Conservation (phyloP, 768 basidiomycete genomes). For the Amanita jacksonii region DNA sequence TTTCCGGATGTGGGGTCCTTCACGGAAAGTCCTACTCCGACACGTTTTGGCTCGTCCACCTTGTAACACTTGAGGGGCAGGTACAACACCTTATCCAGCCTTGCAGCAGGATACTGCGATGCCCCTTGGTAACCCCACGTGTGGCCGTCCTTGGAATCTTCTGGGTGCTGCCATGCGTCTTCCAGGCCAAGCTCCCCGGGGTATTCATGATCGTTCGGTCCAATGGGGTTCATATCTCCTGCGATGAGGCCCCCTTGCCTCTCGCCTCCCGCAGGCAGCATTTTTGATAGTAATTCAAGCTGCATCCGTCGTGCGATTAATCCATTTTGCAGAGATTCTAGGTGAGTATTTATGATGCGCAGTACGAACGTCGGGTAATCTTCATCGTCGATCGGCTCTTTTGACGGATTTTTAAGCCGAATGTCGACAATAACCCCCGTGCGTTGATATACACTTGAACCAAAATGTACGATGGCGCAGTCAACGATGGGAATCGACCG, state of each 20-base stretch:
- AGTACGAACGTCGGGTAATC: constrained; percentile 35
- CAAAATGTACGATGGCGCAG: constrained; percentile 44
- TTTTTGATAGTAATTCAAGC: constrained; percentile 38
- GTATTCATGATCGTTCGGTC: constrained; percentile 31
- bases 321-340: constrained; percentile 55
- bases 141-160: constrained; percentile 34
- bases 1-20: constrained; percentile 17
- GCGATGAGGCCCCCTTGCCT: constrained; percentile 52
- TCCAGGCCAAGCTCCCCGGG: constrained; percentile 35
- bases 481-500: constrained; percentile 40
- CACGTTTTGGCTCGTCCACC: constrained; percentile 41
- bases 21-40: constrained; percentile 48
- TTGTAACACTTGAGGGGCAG: constrained; percentile 36
- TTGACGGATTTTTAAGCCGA: constrained; percentile 13
- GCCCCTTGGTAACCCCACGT: constrained; percentile 69
- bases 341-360: constrained; percentile 63
- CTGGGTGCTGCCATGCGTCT: constrained; percentile 49
- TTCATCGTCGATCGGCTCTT: constrained; percentile 38
- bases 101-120: constrained; percentile 34
- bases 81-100: constrained; percentile 64
- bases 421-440: constrained; percentile 36
- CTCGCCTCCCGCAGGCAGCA: constrained; percentile 33
- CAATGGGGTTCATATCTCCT: constrained; percentile 69
- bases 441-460: constrained; percentile 38
- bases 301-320: constrained; percentile 35